Conservation (phyloP, 352 stramenopile species). For the Phytophthora agathidicida region DNA sequence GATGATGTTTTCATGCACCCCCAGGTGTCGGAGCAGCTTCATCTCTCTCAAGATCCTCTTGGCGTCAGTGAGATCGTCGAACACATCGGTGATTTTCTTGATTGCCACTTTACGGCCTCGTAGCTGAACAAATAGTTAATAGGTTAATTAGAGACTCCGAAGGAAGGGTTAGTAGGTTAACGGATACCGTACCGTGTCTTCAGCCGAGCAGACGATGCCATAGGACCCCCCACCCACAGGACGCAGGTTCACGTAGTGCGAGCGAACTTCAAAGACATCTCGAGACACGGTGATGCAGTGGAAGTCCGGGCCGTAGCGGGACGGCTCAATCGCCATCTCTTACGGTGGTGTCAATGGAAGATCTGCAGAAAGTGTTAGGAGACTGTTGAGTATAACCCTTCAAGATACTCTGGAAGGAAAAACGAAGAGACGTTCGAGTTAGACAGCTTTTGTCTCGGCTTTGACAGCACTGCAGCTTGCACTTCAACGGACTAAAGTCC, state of each 20-base stretch:
- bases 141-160: slow-evolving; percentile 3
- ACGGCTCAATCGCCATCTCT: slow-evolving; percentile 79
- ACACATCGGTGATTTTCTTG: slow-evolving; percentile 94
- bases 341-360: no score
- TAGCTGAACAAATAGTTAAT: slow-evolving; percentile 47
- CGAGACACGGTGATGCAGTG: slow-evolving; percentile 84
- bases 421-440: slow-evolving; percentile 1
- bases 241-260: slow-evolving; percentile 81
- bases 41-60: slow-evolving; percentile 94
- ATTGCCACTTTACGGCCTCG: slow-evolving; percentile 89
- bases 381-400: slow-evolving; percentile 41
- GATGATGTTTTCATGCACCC: slow-evolving; percentile 93
- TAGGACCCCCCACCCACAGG: slow-evolving; percentile 89
- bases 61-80: slow-evolving; percentile 91
- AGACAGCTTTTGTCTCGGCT: neutral
- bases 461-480: slow-evolving; percentile 13
- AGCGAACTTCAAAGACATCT: slow-evolving; percentile 85
- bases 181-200: slow-evolving; percentile 80
- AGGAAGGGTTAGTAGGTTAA: slow-evolving; percentile 1
- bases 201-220: slow-evolving; percentile 91
- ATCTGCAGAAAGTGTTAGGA: slow-evolving; percentile 1
- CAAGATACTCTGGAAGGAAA: slow-evolving; percentile 29
- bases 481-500: no score
- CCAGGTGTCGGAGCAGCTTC: slow-evolving; percentile 92
- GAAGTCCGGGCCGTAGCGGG: slow-evolving; percentile 79